Base-by-base conservation (phyloP, 148 eudicot genomes). In the Pharnaceum exiguum region DNA sequence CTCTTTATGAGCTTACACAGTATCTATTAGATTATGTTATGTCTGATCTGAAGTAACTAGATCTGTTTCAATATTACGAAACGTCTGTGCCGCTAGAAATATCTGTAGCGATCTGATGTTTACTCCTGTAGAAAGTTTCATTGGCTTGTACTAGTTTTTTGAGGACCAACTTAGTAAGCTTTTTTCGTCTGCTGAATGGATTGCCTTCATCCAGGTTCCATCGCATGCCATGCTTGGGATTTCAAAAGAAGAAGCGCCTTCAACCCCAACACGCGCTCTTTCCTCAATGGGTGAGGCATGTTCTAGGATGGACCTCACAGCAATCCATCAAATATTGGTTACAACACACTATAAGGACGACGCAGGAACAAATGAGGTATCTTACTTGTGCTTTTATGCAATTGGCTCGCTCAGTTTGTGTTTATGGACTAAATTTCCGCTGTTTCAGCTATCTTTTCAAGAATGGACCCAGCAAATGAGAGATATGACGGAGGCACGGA, bases 391-490 rank as follows among this genome's bases (percentile, higher is more conserved):
- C n/a, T 45, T 32, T n/a, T 40, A 25, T 19, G 5, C 43, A 31
- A 8, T 5, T 40, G 19, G 47, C 15, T 49, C 39, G 50, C 29
- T 36, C 11, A 4, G 28, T 30, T 66, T 35, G 22, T 29, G 18
- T 28, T 21, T 19, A 22, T 5, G 8, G 5, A 49, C 39, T 36
- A 13, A 49, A 9, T 63, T 43, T 59, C 13, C 58, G 23, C 26
- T 57, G 48, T 40, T 68, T 51, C 70, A 88, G 96, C 75, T 88
- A 40, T 89, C 94, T 33, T 89, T 89, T 71, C 96, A 89, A 81
- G 96, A 83, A 66, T 89, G 96, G 96, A 89, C 96, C 25, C 90
- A 89, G 47, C 96, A 86, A 66, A 86, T 89, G 94, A 78, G 80
- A 77, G 94, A 89, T 53, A 83, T 86, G 90, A 51, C 86, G 33